These are phyloP conservation scores for Tardiomyces blankii DNA, from an alignment of 1,139 yeast genomes.

Conservation along the genomic window DNA sequence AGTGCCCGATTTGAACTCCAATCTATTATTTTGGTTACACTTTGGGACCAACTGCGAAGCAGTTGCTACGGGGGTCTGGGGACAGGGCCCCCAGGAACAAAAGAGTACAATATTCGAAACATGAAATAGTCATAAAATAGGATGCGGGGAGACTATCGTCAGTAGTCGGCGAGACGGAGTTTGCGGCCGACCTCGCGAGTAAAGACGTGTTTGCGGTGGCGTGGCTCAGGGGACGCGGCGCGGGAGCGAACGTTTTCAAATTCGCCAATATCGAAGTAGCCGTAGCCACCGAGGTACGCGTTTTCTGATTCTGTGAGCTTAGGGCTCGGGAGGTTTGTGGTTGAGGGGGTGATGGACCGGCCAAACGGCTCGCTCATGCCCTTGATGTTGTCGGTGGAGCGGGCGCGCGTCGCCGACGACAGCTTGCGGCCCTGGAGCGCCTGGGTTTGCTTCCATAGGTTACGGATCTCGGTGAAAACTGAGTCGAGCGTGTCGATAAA, in stretches of 20 bases:
- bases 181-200: slow-evolving; percentile 56
- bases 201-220: slow-evolving; percentile 19
- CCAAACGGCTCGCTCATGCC: slow-evolving; percentile 11
- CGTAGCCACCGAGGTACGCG: slow-evolving; percentile 57
- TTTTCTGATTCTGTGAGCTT: slow-evolving; percentile 8
- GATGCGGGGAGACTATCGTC: background rate
- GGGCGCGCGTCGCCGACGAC: slow-evolving; percentile 12
- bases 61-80: too few species aligned
- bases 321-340: slow-evolving; percentile 2
- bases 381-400: slow-evolving; percentile 13
- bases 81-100: too few species aligned
- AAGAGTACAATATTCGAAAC: too few species aligned
- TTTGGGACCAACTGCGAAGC: too few species aligned
- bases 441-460: slow-evolving; percentile 35
- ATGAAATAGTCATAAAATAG: too few species aligned
- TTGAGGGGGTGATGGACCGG: slow-evolving; percentile 9
- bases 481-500: slow-evolving; percentile 66
- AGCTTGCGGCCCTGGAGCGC: slow-evolving; percentile 13
- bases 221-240: slow-evolving; percentile 57
- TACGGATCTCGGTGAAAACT: slow-evolving; percentile 52
- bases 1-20: too few species aligned
- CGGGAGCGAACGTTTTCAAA: slow-evolving; percentile 42
- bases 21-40: too few species aligned
- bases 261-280: slow-evolving; percentile 66
- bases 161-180: slow-evolving; percentile 62